phyloP scores from a whole-genome alignment of 805 yeast species.

The Yamadazyma endophytica region DNA sequence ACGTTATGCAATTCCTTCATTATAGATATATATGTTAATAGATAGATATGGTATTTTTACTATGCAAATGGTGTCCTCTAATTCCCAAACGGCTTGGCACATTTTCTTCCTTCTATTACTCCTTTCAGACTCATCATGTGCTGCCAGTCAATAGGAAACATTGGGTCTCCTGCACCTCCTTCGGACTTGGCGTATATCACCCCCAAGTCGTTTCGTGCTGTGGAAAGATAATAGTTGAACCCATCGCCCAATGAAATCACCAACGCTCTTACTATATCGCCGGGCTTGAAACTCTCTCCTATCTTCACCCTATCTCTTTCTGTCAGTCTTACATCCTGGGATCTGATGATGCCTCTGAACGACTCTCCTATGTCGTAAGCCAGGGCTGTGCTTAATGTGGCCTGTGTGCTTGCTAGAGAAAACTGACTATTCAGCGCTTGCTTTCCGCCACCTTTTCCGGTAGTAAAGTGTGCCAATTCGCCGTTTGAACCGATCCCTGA shows the following conservation, averaged over 20 bases:
- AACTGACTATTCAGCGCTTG: slow-evolving; percentile 32
- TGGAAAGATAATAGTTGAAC: slow-evolving; percentile 78
- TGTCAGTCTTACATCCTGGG: slow-evolving; percentile 86
- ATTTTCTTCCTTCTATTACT: slow-evolving; percentile 71
- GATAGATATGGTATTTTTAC: not conserved
- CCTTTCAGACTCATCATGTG: slow-evolving; percentile 84
- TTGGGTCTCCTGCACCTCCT: slow-evolving; percentile 63
- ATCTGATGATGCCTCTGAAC: slow-evolving; percentile 79
- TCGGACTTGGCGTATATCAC: slow-evolving; percentile 82
- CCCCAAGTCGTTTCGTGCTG: slow-evolving; percentile 89
- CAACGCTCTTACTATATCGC: slow-evolving; percentile 84
- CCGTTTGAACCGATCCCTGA: slow-evolving; percentile 63
- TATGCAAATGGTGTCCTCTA: not conserved
- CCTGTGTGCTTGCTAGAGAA: slow-evolving; percentile 38
- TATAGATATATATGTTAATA: too few relatives aligned
- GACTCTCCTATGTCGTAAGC: slow-evolving; percentile 80
- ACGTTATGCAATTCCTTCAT: slow-evolving; percentile 8
- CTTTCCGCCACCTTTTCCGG: slow-evolving; percentile 53
- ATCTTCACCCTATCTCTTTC: slow-evolving; percentile 85
- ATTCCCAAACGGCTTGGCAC: slow-evolving; percentile 77
- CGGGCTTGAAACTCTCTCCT: slow-evolving; percentile 78
- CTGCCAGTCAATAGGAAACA: slow-evolving; percentile 95
- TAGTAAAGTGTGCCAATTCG: slow-evolving; percentile 31
- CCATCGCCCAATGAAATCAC: slow-evolving; percentile 94
- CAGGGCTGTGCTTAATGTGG: slow-evolving; percentile 28